Conservation (phyloP, 305 asterid genomes). For the Solanum chacoense region DNA sequence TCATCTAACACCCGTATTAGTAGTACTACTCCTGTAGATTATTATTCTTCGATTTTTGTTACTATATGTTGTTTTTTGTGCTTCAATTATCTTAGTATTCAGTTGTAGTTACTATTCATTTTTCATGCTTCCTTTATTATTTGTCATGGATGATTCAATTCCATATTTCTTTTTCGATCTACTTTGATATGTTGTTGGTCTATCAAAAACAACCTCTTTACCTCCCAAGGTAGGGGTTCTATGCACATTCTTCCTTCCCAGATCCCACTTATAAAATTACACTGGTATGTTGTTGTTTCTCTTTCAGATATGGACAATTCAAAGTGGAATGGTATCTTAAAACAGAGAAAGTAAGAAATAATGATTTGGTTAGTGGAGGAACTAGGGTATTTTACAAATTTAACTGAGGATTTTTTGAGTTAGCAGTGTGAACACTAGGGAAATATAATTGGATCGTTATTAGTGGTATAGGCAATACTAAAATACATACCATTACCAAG, state of each 20-base stretch:
- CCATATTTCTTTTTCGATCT: not conserved
- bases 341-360: not conserved
- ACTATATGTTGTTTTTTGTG: not conserved
- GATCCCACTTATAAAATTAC: not conserved
- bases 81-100: not conserved
- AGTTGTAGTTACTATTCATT: not conserved
- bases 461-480: not conserved
- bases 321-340: not conserved
- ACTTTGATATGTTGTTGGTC: not conserved
- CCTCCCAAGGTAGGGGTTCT: not conserved
- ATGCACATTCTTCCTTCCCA: not conserved
- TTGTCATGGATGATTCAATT: not conserved
- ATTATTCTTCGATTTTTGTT: not conserved
- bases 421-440: not conserved
- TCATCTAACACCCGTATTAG: not conserved
- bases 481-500: not conserved
- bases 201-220: not conserved
- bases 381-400: not conserved
- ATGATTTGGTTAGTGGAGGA: not conserved
- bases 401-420: not conserved
- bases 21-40: not conserved
- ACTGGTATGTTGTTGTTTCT: not conserved
- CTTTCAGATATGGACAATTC: not conserved
- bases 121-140: not conserved
- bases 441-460: not conserved